Evolutionary conservation across 108 stramenopile genomes (phyloP), one percentile per base, ranked within the genome.

Genomic region (Fistulifera solaris): DNA sequence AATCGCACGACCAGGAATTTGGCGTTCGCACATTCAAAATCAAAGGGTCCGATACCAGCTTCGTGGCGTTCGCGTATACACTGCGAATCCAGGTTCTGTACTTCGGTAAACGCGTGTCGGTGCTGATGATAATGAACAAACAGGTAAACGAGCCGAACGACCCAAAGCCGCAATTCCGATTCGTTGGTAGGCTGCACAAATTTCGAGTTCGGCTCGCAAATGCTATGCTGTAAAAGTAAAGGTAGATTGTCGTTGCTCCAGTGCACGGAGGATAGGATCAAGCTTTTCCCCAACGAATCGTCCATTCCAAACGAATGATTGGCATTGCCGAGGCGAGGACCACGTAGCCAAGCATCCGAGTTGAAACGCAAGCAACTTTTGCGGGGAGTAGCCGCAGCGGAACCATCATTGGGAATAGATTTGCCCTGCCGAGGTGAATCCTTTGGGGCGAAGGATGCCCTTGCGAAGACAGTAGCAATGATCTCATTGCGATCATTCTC

Each of bases 1-100:
- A 78, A 43, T n/a, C 54, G 41, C 6, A 63, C 77, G n/a, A 73
- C 66, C 31, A 73, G 28, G 23, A 73, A 71, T 48, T 70, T 70
- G 40, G 72, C 56, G 24, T 55, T 40, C 15, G 58, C 62, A 46
- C 77, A 78, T 48, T 78, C 77, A 43, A 48, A 78, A 58, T 78
- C 77, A 54, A 78, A 73, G 22, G 31, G 27, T n/a, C 77, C 68
- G 22, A 73, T 54, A 15, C 31, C 31, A 8, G 31, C 31, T 35
- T 45, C 27, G 40, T 52, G 44, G 11, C 44, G 44, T 45, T 45
- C 19, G 16, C 4, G 4, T 8, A 19, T 3, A 45, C 19, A 19
- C 7, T 45, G 44, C 4, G 19, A 11, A 45, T 21, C 16, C 4
- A 21, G 58, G 1, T 21, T 7, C 50, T 57, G 38, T 2, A 60